These are phyloP conservation scores for Digitaria exilis DNA, from an alignment of 202 grass and related monocot genomes.

Conservation along the genomic window DNA sequence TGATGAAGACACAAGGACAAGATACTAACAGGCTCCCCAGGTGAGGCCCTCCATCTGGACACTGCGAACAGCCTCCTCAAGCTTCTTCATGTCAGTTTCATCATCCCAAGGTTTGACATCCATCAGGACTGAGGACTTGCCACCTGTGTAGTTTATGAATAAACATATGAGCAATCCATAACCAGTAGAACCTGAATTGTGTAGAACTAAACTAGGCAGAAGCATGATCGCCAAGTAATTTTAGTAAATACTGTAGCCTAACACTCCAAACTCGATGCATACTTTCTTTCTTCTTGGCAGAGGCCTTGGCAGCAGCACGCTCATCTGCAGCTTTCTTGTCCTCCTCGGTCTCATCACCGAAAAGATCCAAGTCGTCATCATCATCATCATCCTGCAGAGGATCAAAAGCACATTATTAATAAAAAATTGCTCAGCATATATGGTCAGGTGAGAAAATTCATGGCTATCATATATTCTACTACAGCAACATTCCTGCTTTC, in stretches of 20 bases:
- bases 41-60: slow-evolving; percentile 80
- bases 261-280: neutral
- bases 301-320: slow-evolving; percentile 54
- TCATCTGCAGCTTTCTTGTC: slow-evolving; percentile 64
- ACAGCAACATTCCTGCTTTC: neutral
- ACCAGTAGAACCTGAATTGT: neutral
- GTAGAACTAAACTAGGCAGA: neutral
- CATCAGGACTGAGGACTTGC: slow-evolving; percentile 90
- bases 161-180: neutral
- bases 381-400: slow-evolving; percentile 35
- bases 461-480: neutral
- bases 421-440: neutral
- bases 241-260: neutral
- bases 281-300: slow-evolving; percentile 80
- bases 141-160: slow-evolving; percentile 47
- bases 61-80: slow-evolving; percentile 87
- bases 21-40: slow-evolving; percentile 85
- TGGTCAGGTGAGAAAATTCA: neutral
- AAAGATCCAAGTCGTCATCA: slow-evolving; percentile 62
- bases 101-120: slow-evolving; percentile 99
- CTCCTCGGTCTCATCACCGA: slow-evolving; percentile 70
- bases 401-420: neutral
- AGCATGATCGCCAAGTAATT: neutral
- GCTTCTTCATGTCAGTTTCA: slow-evolving; percentile 94
- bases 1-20: neutral